Evolutionary conservation across 371 early-diverging fungal genomes (phyloP).

Genomic region (Mortierella sp.): DNA sequence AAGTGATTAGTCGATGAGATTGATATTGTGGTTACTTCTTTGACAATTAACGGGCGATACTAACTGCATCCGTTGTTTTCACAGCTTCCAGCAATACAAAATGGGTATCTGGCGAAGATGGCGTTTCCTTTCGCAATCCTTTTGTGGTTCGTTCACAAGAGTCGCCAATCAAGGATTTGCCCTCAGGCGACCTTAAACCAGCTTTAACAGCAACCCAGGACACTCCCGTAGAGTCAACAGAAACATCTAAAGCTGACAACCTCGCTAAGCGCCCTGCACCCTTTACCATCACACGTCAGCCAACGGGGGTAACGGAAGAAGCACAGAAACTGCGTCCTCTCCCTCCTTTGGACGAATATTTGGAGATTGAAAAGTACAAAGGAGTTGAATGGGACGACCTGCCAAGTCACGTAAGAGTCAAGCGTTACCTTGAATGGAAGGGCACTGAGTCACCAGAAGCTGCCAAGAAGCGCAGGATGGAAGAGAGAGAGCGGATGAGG

Average conservation of each 20-base stretch:
- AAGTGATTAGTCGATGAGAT: slow-evolving; percentile 1
- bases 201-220: neutral
- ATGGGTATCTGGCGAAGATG: slow-evolving; percentile 13
- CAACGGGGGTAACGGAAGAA: neutral
- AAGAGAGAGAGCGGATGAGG: slow-evolving; percentile 13
- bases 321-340: slow-evolving; percentile 6
- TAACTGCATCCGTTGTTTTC: neutral
- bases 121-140: slow-evolving; percentile 11
- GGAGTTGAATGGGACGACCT: slow-evolving; percentile 48
- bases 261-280: slow-evolving; percentile 11
- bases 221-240: neutral
- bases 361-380: slow-evolving; percentile 44
- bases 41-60: neutral
- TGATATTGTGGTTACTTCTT: neutral
- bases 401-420: slow-evolving; percentile 31
- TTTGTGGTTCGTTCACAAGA: neutral
- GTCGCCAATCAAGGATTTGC: neutral
- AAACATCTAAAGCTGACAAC: neutral
- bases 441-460: slow-evolving; percentile 45
- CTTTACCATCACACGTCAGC: slow-evolving; percentile 21
- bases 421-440: slow-evolving; percentile 38
- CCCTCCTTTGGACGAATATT: slow-evolving; percentile 37
- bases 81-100: neutral
- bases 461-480: slow-evolving; percentile 30
- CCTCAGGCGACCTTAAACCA: neutral